Base-by-base conservation (phyloP, 2,329 filamentous ascomycete genomes). In the Botrytis sinoallii region DNA sequence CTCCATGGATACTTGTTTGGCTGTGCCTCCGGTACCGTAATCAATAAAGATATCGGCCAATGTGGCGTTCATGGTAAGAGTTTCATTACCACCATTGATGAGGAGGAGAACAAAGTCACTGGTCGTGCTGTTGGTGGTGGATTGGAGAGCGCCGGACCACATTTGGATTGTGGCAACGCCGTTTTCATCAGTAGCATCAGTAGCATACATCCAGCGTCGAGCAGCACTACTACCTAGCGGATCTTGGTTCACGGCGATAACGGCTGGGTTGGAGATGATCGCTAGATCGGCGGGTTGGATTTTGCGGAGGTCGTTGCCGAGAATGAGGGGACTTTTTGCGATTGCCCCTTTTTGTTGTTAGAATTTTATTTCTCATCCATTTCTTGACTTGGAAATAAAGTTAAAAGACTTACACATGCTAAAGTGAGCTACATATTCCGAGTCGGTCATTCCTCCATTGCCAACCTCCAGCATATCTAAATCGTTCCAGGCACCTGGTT, bases 1-100 rank as follows among this genome's bases (percentile, higher is more conserved):
- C 0, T 80, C 81, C 75, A 83, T 79, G 38, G 81, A 78, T 0
- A 84, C 79, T 78, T 86, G 81, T 1, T 79, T 74, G 0, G 84
- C 84, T 1, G 84, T 84, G 38, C 83, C 84, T 1, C 79, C 81
- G 0, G 83, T 82, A 6, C 85, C 84, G 52, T 81, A 81, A 75
- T 86, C 85, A 67, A 85, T 79, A 79, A 89, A 89, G 72, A 89
- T 85, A 59, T 89, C 87, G 32, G 81, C 81, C 5, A 88, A 82
- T 1, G 85, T 85, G 29, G 85, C 85, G 72, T 85, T 85, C 84
- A 89, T 84, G 6, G 79, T 82, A 25, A 82, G 79, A 0, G 81
- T 79, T 8, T 78, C 79, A 74, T 85, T 83, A 35, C 82, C 85
- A 9, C 83, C 85, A 75, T 89, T 89, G 75, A 89, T 75, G 35